A percentile compares a stretch with the other conserved stretches of the same genome.
phyloP scores from a whole-genome alignment of 2,329 filamentous ascomycete species.

The Monosporascus cannonballus region DNA sequence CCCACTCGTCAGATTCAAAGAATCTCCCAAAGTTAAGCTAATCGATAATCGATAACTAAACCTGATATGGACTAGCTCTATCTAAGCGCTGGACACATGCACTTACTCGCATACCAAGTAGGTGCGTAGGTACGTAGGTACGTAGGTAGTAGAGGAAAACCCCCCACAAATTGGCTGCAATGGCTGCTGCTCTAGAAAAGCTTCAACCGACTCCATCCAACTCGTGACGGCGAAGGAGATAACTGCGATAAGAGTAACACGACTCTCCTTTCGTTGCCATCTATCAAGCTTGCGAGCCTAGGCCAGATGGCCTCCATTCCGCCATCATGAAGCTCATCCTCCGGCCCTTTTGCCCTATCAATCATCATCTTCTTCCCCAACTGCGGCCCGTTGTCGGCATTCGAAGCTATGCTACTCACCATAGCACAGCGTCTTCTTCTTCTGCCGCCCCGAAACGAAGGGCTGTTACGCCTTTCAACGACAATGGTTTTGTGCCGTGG shows the following conservation, averaged over 20 bases:
- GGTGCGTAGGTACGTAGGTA: too few species aligned
- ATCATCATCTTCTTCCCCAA: conserved; percentile 17
- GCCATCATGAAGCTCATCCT: conserved; percentile 41
- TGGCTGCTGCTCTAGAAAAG: conserved; percentile 3
- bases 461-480: conserved; percentile 76
- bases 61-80: too few species aligned
- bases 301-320: conserved; percentile 28
- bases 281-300: background rate
- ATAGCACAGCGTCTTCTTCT: conserved; percentile 29
- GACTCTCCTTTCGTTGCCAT: background rate
- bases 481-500: conserved; percentile 80
- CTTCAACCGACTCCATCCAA: conserved; percentile 11
- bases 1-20: conserved; percentile 7
- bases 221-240: background rate
- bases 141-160: too few species aligned
- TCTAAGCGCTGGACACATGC: too few species aligned
- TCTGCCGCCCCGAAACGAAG: conserved; percentile 48
- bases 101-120: too few species aligned
- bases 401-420: conserved; percentile 56
- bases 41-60: too few species aligned
- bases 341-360: conserved; percentile 30
- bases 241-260: background rate
- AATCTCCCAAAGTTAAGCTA: background rate
- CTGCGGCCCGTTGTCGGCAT: conserved; percentile 32
- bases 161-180: too few species aligned